A percentile compares a stretch with the other conserved stretches of the same genome.
Evolutionary conservation across 2,329 filamentous ascomycete genomes (phyloP).

Genomic region (Waltergamsia citrina): DNA sequence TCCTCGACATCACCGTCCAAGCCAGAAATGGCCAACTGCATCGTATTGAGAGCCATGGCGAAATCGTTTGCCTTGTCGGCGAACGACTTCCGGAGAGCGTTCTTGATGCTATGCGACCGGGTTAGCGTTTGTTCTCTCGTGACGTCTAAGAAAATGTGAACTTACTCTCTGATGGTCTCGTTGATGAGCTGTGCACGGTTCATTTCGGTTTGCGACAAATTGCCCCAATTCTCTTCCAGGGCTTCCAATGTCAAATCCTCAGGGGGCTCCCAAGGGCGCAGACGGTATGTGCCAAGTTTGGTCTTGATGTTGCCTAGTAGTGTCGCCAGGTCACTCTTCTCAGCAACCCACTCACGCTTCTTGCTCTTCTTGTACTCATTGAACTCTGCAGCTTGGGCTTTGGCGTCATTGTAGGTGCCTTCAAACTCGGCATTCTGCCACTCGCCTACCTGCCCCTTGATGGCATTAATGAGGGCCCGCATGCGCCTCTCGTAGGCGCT

Average conservation of each 20-base stretch:
- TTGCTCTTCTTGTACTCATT: constrained; percentile 80
- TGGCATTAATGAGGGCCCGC: constrained; percentile 67
- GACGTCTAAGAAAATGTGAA: constrained; percentile 6
- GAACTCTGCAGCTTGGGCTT: constrained; percentile 74
- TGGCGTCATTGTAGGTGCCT: constrained; percentile 87
- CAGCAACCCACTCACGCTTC: constrained; percentile 93
- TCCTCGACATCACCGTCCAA: constrained; percentile 95
- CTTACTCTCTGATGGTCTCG: constrained; percentile 89
- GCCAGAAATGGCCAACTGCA: constrained; percentile 92
- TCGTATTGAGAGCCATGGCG: constrained; percentile 85
- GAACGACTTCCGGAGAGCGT: constrained; percentile 82
- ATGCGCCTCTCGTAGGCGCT: constrained; percentile 90
- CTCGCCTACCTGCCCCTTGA: constrained; percentile 60
- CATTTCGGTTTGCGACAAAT: constrained; percentile 75
- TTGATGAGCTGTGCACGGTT: constrained; percentile 89
- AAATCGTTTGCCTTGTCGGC: constrained; percentile 99
- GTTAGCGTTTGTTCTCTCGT: constrained; percentile 17
- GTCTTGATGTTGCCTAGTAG: constrained; percentile 97
- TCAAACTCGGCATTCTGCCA: constrained; percentile 81
- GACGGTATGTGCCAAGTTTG: constrained; percentile 87
- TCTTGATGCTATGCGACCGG: constrained; percentile 68
- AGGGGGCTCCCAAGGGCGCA: constrained; percentile 86
- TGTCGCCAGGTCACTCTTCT: constrained; percentile 92
- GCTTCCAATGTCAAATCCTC: constrained; percentile 72
- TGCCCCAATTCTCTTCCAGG: constrained; percentile 74